These are phyloP conservation scores for Chrysoporthe austroafricana DNA, from an alignment of 2,329 filamentous ascomycete genomes.

Conservation along the genomic window DNA sequence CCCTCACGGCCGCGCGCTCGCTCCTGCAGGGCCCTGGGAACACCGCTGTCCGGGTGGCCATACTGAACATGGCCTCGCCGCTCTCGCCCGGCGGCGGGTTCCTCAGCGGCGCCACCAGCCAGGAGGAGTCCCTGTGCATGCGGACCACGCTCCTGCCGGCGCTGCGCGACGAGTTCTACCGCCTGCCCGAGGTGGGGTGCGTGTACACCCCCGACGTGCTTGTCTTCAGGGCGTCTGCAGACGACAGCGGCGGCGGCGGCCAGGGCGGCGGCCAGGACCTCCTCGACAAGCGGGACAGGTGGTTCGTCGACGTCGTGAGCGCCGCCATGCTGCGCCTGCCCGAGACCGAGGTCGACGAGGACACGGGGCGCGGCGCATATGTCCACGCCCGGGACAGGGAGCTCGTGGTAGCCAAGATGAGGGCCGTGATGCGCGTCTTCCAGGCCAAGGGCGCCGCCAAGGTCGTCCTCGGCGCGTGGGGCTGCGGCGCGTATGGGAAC, in stretches of 20 bases:
- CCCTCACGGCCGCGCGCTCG: slow-evolving; percentile 18
- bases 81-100: slow-evolving; percentile 65
- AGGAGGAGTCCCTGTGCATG: slow-evolving; percentile 66
- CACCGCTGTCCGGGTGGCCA: slow-evolving; percentile 10
- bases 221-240: slow-evolving; percentile 53
- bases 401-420: slow-evolving; percentile 58
- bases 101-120: slow-evolving; percentile 60
- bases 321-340: slow-evolving; percentile 64
- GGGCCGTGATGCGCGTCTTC: slow-evolving; percentile 57
- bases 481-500: slow-evolving; percentile 67
- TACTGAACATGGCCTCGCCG: slow-evolving; percentile 46
- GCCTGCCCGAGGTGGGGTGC: slow-evolving; percentile 60
- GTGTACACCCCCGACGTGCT: slow-evolving; percentile 63
- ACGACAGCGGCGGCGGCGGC: slow-evolving; percentile 26
- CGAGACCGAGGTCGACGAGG: slow-evolving; percentile 48
- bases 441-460: slow-evolving; percentile 48
- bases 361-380: slow-evolving; percentile 41
- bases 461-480: slow-evolving; percentile 66
- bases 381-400: slow-evolving; percentile 54
- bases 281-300: slow-evolving; percentile 53
- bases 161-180: slow-evolving; percentile 61
- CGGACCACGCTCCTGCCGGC: slow-evolving; percentile 64
- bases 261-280: background rate
- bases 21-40: slow-evolving; percentile 6
- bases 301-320: slow-evolving; percentile 61